phyloP scores from a whole-genome alignment of 805 yeast species.

The Pichia cephalocereana region DNA sequence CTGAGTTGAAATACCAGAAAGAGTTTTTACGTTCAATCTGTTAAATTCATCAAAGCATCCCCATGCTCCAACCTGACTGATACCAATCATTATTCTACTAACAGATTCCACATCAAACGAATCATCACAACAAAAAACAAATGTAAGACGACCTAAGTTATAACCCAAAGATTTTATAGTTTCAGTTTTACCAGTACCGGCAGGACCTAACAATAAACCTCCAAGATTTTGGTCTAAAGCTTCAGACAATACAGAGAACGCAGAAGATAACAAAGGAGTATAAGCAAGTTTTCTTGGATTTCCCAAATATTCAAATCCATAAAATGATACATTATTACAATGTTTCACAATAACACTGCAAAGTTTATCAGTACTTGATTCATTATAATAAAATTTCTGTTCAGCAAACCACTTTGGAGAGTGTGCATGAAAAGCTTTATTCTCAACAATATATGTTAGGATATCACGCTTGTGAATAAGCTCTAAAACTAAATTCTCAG shows the following conservation, averaged over 20 bases:
- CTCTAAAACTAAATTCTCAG: conserved; percentile 61
- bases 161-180: conserved; percentile 77
- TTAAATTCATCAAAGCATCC: conserved; percentile 96
- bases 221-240: conserved; percentile 70
- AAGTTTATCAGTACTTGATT: conserved; percentile 15
- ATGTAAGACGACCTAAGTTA: conserved; percentile 67
- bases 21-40: conserved; percentile 55
- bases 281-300: conserved; percentile 61
- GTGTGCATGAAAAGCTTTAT: neutral
- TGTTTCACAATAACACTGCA: conserved; percentile 37
- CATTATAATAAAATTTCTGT: conserved; percentile 39
- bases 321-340: conserved; percentile 39
- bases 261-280: conserved; percentile 60
- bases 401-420: conserved; percentile 40
- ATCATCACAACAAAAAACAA: conserved; percentile 90
- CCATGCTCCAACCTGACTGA: conserved; percentile 83
- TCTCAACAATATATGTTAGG: neutral
- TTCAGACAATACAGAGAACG: conserved; percentile 61
- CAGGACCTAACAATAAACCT: conserved; percentile 93
- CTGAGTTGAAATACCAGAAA: conserved; percentile 81
- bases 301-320: conserved; percentile 83
- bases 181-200: conserved; percentile 97
- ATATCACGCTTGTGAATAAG: conserved; percentile 48
- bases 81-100: conserved; percentile 67
- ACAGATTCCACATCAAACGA: conserved; percentile 74